A percentile compares a stretch with the other conserved stretches of the same genome.
These are phyloP conservation scores for Phytophthora vignae DNA, from an alignment of 352 stramenopile species.

Conservation along the genomic window DNA sequence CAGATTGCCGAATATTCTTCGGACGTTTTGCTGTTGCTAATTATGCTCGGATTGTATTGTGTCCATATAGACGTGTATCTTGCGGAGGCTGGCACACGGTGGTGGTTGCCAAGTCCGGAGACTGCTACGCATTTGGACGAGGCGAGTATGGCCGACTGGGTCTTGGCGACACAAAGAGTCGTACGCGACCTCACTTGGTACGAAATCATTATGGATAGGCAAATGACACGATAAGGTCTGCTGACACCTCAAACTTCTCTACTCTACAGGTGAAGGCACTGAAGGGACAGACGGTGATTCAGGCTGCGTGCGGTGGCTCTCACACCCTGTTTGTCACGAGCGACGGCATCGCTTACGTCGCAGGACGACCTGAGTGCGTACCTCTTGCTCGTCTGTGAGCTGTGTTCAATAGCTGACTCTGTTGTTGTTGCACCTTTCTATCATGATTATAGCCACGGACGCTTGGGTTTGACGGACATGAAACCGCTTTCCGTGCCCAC, in stretches of 20 bases:
- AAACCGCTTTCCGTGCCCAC: conserved; percentile 65
- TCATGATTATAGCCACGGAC: conserved; percentile 59
- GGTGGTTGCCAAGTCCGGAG: conserved; percentile 77
- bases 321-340: conserved; percentile 91
- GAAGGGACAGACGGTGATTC: conserved; percentile 67
- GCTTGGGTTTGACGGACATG: conserved; percentile 63
- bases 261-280: conserved; percentile 63
- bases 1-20: conserved; percentile 5
- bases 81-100: conserved; percentile 88
- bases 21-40: conserved; percentile 8
- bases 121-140: conserved; percentile 79
- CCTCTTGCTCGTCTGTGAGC: not conserved
- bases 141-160: conserved; percentile 88
- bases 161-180: conserved; percentile 83
- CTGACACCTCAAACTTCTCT: conserved; percentile 16
- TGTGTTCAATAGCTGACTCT: not conserved
- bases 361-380: conserved; percentile 85
- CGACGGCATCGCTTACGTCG: conserved; percentile 86
- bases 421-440: conserved; percentile 6
- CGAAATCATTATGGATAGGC: not conserved
- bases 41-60: not conserved
- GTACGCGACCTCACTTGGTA: conserved; percentile 71
- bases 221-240: not conserved
- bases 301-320: conserved; percentile 78
- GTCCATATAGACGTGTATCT: conserved; percentile 65